These are phyloP conservation scores for Creolimax fragrantissima DNA, from an alignment of 78 protist species.

Conservation along the genomic window DNA sequence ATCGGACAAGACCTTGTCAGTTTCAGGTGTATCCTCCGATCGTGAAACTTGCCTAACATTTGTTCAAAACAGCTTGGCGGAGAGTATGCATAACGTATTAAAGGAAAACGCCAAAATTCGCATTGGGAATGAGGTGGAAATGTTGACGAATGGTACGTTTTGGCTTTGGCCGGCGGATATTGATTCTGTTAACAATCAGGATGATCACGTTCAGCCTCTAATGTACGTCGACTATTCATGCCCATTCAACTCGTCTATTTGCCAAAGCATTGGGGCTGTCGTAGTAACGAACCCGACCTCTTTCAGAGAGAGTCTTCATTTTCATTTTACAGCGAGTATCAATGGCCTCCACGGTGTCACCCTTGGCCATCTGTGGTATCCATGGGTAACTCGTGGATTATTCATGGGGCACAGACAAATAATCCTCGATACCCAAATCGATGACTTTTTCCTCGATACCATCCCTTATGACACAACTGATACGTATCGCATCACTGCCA, in stretches of 20 bases:
- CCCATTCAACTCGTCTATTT: not conserved
- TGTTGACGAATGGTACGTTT: not conserved
- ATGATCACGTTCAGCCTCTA: not conserved
- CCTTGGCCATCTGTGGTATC: not conserved
- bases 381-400: slow-evolving; percentile 6
- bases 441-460: not conserved
- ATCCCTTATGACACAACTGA: not conserved
- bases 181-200: not conserved
- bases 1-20: no score
- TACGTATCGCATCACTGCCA: no score
- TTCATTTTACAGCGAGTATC: not conserved
- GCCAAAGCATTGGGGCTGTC: not conserved
- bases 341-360: not conserved
- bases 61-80: not conserved
- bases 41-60: not conserved
- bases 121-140: not conserved
- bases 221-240: not conserved
- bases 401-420: not conserved
- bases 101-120: not conserved
- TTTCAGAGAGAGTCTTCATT: not conserved
- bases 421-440: not conserved
- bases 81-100: not conserved
- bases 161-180: not conserved
- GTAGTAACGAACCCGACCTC: not conserved
- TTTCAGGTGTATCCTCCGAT: not conserved